A percentile compares a stretch with the other conserved stretches of the same genome.
These are phyloP conservation scores for Podospora appendiculata DNA, from an alignment of 495 filamentous ascomycete genomes.

Conservation along the genomic window DNA sequence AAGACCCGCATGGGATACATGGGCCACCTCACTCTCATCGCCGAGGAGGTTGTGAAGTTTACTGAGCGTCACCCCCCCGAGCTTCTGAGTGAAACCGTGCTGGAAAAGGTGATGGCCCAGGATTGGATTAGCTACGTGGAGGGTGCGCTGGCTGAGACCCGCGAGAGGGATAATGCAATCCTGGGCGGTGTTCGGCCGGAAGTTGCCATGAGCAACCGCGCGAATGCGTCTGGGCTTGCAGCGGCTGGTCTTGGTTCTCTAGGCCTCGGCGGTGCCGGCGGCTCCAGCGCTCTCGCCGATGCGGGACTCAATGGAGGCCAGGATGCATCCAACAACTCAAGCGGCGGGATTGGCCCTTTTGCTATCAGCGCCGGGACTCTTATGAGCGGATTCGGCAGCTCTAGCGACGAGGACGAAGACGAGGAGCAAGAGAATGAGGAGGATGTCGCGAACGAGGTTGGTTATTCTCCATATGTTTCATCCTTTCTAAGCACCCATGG, in stretches of 20 bases:
- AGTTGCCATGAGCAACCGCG: conserved; percentile 53
- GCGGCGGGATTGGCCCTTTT: conserved; percentile 58
- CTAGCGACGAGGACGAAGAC: conserved; percentile 94
- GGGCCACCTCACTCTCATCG: conserved; percentile 95
- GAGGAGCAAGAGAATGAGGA: conserved; percentile 84
- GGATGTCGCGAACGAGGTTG: conserved; percentile 47
- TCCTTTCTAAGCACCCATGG: neutral
- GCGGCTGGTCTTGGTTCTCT: conserved; percentile 36
- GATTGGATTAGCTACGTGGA: conserved; percentile 96
- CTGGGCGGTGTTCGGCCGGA: conserved; percentile 95
- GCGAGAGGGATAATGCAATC: conserved; percentile 95
- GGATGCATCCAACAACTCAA: conserved; percentile 62
- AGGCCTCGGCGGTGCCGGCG: conserved; percentile 40
- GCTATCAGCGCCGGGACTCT: conserved; percentile 59
- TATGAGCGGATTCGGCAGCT: conserved; percentile 92
- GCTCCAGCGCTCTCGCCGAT: conserved; percentile 65
- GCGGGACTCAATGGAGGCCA: conserved; percentile 66
- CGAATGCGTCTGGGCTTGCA: conserved; percentile 19
- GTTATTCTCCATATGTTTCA: conserved; percentile 16
- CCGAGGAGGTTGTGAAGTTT: conserved; percentile 98
- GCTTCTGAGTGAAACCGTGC: conserved; percentile 70
- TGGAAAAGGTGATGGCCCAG: conserved; percentile 78
- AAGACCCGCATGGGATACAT: conserved; percentile 96
- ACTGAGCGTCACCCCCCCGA: conserved; percentile 90
- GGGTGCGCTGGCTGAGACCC: conserved; percentile 83